Conservation (phyloP, 805 yeast species). For the Saturnispora diversa region DNA sequence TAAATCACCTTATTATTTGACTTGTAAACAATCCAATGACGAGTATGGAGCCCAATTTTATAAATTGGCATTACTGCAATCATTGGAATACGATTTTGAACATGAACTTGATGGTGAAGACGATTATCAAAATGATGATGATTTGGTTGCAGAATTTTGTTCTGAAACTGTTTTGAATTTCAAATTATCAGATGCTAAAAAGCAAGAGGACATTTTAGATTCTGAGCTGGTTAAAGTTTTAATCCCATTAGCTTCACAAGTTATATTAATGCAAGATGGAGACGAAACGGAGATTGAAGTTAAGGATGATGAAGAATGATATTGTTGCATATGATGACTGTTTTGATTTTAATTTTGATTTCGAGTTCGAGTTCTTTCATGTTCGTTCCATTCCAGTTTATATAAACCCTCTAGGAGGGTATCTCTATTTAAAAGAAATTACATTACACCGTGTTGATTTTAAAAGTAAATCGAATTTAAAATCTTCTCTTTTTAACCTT, state of each 20-base stretch:
- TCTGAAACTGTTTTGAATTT: slow-evolving; percentile 24
- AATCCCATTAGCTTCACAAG: slow-evolving; percentile 31
- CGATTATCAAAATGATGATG: slow-evolving; percentile 25
- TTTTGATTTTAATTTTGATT: not conserved
- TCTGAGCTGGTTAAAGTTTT: slow-evolving; percentile 26
- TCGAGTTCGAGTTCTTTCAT: not conserved
- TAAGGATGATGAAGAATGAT: not conserved
- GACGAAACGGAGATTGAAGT: slow-evolving; percentile 10
- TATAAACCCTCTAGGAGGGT: too few relatives aligned
- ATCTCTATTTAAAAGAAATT: not conserved
- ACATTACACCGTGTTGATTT: not conserved
- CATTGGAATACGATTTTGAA: slow-evolving; percentile 32
- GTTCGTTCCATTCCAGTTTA: too few relatives aligned
- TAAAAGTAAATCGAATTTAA: not conserved
- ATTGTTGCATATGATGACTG: too few relatives aligned
- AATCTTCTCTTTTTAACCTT: slow-evolving; percentile 7
- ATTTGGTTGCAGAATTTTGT: slow-evolving; percentile 26
- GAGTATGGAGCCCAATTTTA: slow-evolving; percentile 24
- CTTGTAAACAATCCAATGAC: slow-evolving; percentile 18
- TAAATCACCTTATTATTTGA: slow-evolving; percentile 26
- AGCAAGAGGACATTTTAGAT: slow-evolving; percentile 18
- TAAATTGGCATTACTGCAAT: slow-evolving; percentile 30
- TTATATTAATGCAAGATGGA: slow-evolving; percentile 20
- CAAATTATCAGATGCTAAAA: slow-evolving; percentile 12
- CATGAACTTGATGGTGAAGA: slow-evolving; percentile 20